phyloP scores from a whole-genome alignment of 768 basidiomycete genomes.

The Kwoniella mangroviensis region DNA sequence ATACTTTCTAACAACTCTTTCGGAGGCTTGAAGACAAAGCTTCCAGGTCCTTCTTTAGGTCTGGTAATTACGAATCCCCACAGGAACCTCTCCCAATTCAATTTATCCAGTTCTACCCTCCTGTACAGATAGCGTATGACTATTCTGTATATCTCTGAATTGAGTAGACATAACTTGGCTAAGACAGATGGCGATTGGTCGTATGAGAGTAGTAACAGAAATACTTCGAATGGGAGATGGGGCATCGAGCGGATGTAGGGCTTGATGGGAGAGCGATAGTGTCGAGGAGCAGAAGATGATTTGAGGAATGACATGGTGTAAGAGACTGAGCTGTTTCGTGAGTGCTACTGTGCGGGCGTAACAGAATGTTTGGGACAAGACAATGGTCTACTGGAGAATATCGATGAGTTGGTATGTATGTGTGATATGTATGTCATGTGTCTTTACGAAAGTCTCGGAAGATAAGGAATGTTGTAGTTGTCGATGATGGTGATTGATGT shows the following conservation, averaged over 20 bases:
- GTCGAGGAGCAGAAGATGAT: conserved; percentile 6
- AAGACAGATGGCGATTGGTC: conserved; percentile 5
- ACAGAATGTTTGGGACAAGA: no score
- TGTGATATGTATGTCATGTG: no score
- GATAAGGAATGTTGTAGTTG: neutral
- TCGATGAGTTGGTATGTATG: no score
- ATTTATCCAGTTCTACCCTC: conserved; percentile 5
- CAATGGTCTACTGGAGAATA: no score
- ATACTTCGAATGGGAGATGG: conserved; percentile 14
- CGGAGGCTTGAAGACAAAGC: conserved; percentile 14
- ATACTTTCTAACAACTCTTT: neutral
- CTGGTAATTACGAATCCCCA: conserved; percentile 7
- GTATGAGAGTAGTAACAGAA: conserved; percentile 9
- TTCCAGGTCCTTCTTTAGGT: conserved; percentile 11
- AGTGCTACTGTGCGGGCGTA: no score
- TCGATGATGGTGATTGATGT: neutral
- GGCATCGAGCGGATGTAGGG: conserved; percentile 13
- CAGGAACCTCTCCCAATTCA: neutral
- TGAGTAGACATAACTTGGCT: conserved; percentile 13
- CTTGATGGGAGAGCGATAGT: conserved; percentile 2
- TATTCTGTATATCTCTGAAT: conserved; percentile 13
- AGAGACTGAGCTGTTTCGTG: neutral
- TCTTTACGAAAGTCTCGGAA: no score
- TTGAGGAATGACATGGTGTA: conserved; percentile 10
- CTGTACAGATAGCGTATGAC: conserved; percentile 14